These are phyloP conservation scores for Naganishia sp. DNA, from an alignment of 1,284 basidiomycete genomes.

Conservation along the genomic window DNA sequence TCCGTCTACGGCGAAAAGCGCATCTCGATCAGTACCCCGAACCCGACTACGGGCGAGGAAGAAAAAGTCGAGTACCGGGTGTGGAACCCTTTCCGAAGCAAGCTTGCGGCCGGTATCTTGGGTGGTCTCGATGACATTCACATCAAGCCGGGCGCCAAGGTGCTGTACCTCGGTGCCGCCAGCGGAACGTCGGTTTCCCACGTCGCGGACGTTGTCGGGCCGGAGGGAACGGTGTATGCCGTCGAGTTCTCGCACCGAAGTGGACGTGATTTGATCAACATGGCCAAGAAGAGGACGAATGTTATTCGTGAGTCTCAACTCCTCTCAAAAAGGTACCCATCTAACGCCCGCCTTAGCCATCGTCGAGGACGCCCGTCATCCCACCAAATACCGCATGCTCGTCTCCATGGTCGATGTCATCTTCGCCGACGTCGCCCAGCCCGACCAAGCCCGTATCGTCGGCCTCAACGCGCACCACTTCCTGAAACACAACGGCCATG, in stretches of 20 bases:
- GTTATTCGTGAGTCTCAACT: conserved; percentile 85
- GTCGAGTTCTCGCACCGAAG: conserved; percentile 97
- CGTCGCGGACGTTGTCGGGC: conserved; percentile 97
- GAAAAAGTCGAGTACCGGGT: conserved; percentile 96
- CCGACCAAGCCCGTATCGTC: conserved; percentile 96
- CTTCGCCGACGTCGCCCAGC: conserved; percentile 97
- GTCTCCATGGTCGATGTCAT: conserved; percentile 90
- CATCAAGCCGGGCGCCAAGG: conserved; percentile 92
- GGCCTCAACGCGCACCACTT: conserved; percentile 92
- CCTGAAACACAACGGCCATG: conserved; percentile 90
- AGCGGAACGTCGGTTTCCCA: conserved; percentile 96
- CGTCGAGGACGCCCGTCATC: conserved; percentile 93
- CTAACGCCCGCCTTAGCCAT: conserved; percentile 65
- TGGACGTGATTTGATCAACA: conserved; percentile 96
- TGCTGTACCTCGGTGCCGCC: conserved; percentile 96
- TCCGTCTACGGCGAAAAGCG: conserved; percentile 98
- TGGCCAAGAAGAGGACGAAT: conserved; percentile 99
- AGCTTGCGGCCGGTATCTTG: conserved; percentile 94
- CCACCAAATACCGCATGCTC: conserved; percentile 94
- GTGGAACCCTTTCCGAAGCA: conserved; percentile 99
- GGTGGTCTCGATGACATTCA: conserved; percentile 93
- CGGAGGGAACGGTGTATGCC: conserved; percentile 94
- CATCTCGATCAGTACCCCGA: conserved; percentile 74
- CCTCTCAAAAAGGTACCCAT: too few relatives aligned
- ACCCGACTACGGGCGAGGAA: conserved; percentile 60